These are phyloP conservation scores for Aspergillus eucalypticola DNA, from an alignment of 2,329 filamentous ascomycete genomes.

Conservation along the genomic window DNA sequence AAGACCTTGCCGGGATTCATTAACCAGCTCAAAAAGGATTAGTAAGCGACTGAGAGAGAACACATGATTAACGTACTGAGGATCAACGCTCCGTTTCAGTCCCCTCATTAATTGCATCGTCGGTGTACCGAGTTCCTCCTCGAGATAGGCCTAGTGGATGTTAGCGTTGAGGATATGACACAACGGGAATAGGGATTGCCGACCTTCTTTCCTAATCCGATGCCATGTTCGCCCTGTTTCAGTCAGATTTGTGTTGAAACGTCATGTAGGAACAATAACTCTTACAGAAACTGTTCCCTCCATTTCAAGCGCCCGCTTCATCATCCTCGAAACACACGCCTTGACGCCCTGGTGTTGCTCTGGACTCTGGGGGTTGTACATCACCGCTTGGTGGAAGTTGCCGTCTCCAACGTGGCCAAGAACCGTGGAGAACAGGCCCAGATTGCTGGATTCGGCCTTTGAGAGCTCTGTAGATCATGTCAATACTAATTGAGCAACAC, in stretches of 20 bases:
- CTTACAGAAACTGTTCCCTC: constrained; percentile 75
- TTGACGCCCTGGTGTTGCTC: constrained; percentile 73
- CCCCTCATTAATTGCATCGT: constrained; percentile 2
- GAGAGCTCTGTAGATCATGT: constrained; percentile 61
- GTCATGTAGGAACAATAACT: too few species aligned
- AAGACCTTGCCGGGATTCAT: constrained; percentile 8
- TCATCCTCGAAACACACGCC: constrained; percentile 79
- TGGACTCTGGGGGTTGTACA: constrained; percentile 71
- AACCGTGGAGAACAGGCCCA: constrained; percentile 80
- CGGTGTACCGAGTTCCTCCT: neutral
- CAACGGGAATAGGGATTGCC: neutral
- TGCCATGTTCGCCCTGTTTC: constrained; percentile 69
- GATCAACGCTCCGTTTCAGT: constrained; percentile 5
- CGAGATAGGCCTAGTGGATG: neutral
- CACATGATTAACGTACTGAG: neutral
- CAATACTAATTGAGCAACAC: neutral
- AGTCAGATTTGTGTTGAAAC: neutral
- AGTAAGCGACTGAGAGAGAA: neutral
- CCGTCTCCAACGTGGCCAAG: constrained; percentile 87
- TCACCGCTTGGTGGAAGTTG: constrained; percentile 88
- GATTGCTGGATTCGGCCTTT: constrained; percentile 80
- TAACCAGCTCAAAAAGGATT: neutral
- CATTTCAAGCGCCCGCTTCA: constrained; percentile 81
- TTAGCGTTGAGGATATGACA: neutral
- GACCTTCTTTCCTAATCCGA: constrained; percentile 79